A percentile compares a stretch with the other conserved stretches of the same genome.
phyloP scores from a whole-genome alignment of 2,329 filamentous ascomycete species.

The Fusarium sp. region DNA sequence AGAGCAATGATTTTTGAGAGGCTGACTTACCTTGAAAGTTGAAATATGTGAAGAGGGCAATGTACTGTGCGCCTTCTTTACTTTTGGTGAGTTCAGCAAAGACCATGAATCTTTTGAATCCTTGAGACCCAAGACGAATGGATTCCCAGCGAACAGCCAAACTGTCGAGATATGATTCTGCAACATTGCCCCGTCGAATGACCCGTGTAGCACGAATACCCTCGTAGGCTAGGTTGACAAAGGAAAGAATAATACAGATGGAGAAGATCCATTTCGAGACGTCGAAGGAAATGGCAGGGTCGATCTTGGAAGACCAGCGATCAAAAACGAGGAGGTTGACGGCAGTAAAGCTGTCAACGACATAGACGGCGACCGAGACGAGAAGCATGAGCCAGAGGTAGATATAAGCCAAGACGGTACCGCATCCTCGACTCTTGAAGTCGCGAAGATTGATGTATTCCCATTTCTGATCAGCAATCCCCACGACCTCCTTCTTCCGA shows the following conservation, averaged over 20 bases:
- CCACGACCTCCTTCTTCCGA: constrained; percentile 69
- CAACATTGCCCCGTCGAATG: constrained; percentile 86
- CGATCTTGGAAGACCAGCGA: constrained; percentile 85
- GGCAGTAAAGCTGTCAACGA: constrained; percentile 91
- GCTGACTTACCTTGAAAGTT: constrained; percentile 68
- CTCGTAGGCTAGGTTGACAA: constrained; percentile 83
- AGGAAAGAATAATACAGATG: constrained; percentile 90
- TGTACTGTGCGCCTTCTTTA: constrained; percentile 89
- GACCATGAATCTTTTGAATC: constrained; percentile 91
- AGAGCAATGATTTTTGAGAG: background rate
- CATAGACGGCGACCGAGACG: constrained; percentile 85
- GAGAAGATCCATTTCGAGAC: constrained; percentile 96
- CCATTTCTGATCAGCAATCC: constrained; percentile 91
- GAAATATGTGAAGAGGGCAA: constrained; percentile 92
- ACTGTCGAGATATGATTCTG: constrained; percentile 90
- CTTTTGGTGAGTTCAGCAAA: constrained; percentile 92
- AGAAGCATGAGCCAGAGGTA: constrained; percentile 86
- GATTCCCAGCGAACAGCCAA: constrained; percentile 87
- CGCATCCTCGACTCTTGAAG: constrained; percentile 85
- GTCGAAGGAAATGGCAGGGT: constrained; percentile 79
- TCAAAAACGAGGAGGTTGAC: constrained; percentile 91
- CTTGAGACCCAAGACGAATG: constrained; percentile 78
- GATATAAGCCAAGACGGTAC: constrained; percentile 81
- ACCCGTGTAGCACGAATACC: constrained; percentile 83
- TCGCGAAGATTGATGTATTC: constrained; percentile 83